Evolutionary conservation across 2,329 filamentous ascomycete genomes (phyloP), one percentile per base, ranked within the genome.

Genomic region (Cryoendolithus antarcticus): DNA sequence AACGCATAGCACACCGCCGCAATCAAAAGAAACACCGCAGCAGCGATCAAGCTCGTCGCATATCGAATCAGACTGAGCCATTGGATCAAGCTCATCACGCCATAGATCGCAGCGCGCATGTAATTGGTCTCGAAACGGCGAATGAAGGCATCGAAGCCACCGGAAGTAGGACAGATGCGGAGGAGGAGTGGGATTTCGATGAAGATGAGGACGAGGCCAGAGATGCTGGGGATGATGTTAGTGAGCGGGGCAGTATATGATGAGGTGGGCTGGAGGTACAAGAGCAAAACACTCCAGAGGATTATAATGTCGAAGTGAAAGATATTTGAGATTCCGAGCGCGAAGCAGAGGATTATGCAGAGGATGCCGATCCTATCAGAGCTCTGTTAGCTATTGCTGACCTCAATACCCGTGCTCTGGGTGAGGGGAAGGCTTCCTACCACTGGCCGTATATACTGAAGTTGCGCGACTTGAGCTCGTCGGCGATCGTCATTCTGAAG

Each of bases 121-220:
- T 88, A 96, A 70, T 95, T 96, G 43, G 88, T 93, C 47, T 86
- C 86, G 69, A 98, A 84, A 56, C 76, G 80, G 63, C 89, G 86
- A 62, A 98, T 89, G 60, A 86, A 80, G 49, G 67, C 69, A 62
- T 98, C 91, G 66, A 98, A 98, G 48, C 75, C 78, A 48, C 80
- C 64, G 9, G 89, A 96, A 4, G 91, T 98, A 42, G 91, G 91
- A 69, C 91, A 98, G 67, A 98, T 95, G 64, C 91, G 84, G 46
- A 98, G 80, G 42, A 98, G 82, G 43, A 96, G 80, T 21, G 91
- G 91, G 12, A 98, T 80, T 63, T 98, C 67, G 49, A 69, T 65
- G 55, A 70, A 70, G 53, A 69, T 59, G 52, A 69, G 65, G 50
- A 69, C 54, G 58, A 70, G 68, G 41, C 64, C 50, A 48, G 53